These are phyloP conservation scores for Acephala macrosclerotiorum DNA, from an alignment of 2,329 filamentous ascomycete species.

Conservation along the genomic window DNA sequence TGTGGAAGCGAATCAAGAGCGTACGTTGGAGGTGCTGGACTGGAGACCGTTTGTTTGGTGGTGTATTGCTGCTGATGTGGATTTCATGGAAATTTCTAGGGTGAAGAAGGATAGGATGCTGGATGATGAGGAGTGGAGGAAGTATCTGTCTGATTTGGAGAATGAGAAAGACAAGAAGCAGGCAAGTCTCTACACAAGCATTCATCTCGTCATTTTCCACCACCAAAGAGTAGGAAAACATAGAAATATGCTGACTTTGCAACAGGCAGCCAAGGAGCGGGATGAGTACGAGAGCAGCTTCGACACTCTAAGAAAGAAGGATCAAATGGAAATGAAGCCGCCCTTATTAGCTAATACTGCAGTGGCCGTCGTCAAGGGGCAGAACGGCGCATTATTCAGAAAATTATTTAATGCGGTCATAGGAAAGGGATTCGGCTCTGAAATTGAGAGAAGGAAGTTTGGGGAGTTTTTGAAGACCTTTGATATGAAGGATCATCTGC, in stretches of 20 bases:
- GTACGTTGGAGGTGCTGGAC: conserved; percentile 14
- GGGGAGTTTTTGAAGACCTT: conserved; percentile 40
- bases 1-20: conserved; percentile 32
- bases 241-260: too few relatives aligned
- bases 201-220: too few relatives aligned
- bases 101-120: conserved; percentile 12
- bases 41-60: conserved; percentile 16
- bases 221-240: too few relatives aligned
- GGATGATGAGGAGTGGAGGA: conserved; percentile 25
- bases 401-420: conserved; percentile 44
- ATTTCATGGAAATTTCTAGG: neutral
- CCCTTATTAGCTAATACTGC: conserved; percentile 11
- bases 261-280: conserved; percentile 9
- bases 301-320: conserved; percentile 6
- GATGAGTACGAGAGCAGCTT: conserved; percentile 20
- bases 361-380: conserved; percentile 17
- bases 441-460: conserved; percentile 41
- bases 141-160: conserved; percentile 7
- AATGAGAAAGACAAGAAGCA: conserved; percentile 3
- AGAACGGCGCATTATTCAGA: conserved; percentile 15
- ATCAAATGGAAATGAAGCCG: neutral
- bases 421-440: conserved; percentile 45
- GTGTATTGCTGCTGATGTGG: neutral
- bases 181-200: too few relatives aligned
- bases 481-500: conserved; percentile 41